Base-by-base conservation (phyloP, 768 basidiomycete species). In the Mycena metata region DNA sequence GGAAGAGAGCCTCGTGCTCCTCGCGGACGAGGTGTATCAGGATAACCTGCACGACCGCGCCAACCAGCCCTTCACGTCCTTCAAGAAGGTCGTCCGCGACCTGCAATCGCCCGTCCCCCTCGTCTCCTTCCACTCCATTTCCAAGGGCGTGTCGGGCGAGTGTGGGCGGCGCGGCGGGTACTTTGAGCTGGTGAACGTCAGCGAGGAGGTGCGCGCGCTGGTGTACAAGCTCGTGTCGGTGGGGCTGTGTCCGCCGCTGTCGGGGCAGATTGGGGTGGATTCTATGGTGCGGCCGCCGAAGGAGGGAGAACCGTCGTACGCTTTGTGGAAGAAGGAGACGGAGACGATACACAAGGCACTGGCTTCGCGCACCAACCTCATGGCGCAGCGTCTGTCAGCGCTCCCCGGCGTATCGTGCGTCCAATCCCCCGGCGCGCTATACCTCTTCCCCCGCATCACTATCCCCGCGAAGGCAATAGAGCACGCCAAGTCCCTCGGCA, bases 11-110 rank as follows among this genome's bases (percentile, higher is more conserved):
- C 89, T 99, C 64, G 92, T 97, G 23, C 88, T 99, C 57, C 88
- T 99, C 71, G 97, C 97, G 0, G 97, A 99, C 79, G 97, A 99
- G 79, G 97, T 99, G n/a, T 98, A 99, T 85, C 97, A 99, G 80
- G 83, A 82, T 73, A 99, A 99, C 83, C 86, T 99, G 21, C 66
- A 67, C 83, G 83, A 86, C 50, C 83, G 81, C 46, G 75, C 79
- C 3, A 83, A 83, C 2, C 89, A 93, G 77, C 86, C 93, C 0
- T 99, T 99, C 87, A 88, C 90, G 56, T 95, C 93, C 12, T 99
- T 99, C 89, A 98, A 98, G 80, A 93, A 95, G 80, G 85, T 95
- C 58, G 89, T 98, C 3, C 82, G 85, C 58, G 81, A 85, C 46
- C 82, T 91, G 70, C 78, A 87, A 60, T 93, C 91, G n/a, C 85